Evolutionary conservation across 78 protist species (phyloP), one percentile per base, ranked within the genome.

Genomic region (Chrysochromulina tobinii): DNA sequence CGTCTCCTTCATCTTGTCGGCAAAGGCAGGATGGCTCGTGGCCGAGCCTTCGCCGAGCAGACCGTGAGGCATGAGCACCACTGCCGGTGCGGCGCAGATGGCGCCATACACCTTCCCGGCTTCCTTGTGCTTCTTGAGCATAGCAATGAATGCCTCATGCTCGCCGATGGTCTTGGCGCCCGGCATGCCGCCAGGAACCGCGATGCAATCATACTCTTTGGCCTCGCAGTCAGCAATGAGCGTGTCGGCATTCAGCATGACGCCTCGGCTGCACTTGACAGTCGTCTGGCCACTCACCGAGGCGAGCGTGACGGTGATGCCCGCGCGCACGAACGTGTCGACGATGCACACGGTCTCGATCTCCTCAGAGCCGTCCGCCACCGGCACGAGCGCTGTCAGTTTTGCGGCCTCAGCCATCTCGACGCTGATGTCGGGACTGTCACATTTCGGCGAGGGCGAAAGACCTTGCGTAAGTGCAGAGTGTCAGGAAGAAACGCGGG

Each of bases 81-180:
- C 69, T 5, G 27, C 89, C 6, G 89, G 89, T 6, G 89, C 51
- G 75, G 89, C 89, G 89, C 89, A 85, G 89, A 85, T 85, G 50
- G 69, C 89, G 55, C 38, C 66, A 21, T 11, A 6, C 53, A 58
- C 27, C 73, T 61, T 85, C 38, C 66, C 66, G 55, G 27, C 69
- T 54, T 15, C 2, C 38, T 5, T 4, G 38, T 81, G 88, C 23
- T 51, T 54, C 66, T 25, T 53, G 38, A 81, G 57, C 85, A 77
- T 7, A 15, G 4, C 85, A 8, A 21, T 50, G 64, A 77, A 23
- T 38, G 85, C 27, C n/a, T 1, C 58, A 7, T 15, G 7, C 6
- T 77, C 23, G 64, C 38, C 27, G 38, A 81, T 9, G 23, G 17
- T 11, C 88, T 81, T 20, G 66, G 64, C 88, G 88, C 58, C 67